Percentiles rank a stretch among this genome's conserved stretches.
Conservation (phyloP, 129 eudicot genomes). For the Mikania micrantha region DNA sequence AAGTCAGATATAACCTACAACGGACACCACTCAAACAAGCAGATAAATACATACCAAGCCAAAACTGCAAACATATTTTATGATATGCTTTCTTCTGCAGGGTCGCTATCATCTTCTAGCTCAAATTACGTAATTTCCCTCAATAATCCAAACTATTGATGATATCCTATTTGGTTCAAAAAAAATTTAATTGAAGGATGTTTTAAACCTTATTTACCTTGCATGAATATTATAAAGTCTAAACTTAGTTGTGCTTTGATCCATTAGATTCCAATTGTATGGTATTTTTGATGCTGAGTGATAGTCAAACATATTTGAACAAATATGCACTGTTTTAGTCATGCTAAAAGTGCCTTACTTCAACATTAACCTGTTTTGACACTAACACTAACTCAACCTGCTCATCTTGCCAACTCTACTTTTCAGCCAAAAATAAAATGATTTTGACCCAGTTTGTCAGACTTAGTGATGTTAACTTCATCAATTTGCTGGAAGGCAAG, state of each 20-base stretch:
- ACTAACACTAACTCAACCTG: neutral
- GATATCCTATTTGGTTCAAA: neutral
- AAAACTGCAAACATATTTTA: neutral
- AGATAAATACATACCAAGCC: no score
- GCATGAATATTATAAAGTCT: neutral
- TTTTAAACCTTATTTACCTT: neutral
- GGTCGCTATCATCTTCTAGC: constrained; percentile 15
- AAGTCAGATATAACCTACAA: no score
- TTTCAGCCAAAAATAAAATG: neutral
- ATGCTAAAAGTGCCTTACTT: neutral
- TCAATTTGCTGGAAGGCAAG: neutral
- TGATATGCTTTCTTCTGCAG: constrained; percentile 22
- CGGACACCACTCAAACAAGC: no score
- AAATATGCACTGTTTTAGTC: neutral
- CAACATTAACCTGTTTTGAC: neutral
- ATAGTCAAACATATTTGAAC: neutral
- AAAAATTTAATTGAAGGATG: neutral
- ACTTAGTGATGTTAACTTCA: neutral
- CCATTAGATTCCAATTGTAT: neutral
- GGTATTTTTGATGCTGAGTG: neutral
- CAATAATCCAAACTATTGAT: neutral
- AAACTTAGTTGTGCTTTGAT: neutral
- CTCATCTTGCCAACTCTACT: neutral
- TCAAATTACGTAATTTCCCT: constrained; percentile 25
- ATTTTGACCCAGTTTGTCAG: neutral